Percentiles rank a stretch among this genome's conserved stretches.
Conservation (phyloP, 2,329 filamentous ascomycete genomes). For the Ceratocystis smalleyi region DNA sequence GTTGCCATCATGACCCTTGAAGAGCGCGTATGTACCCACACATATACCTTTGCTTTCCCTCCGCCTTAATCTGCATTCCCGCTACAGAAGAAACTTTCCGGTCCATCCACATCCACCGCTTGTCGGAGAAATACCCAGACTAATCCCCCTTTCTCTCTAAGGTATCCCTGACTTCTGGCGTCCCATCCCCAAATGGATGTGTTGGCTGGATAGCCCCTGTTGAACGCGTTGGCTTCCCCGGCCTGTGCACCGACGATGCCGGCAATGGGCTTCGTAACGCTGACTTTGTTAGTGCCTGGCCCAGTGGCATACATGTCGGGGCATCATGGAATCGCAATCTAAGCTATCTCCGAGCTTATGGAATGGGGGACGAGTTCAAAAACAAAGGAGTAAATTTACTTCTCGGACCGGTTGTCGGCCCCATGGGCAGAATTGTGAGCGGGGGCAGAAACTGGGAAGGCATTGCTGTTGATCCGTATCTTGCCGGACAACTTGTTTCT, state of each 20-base stretch:
- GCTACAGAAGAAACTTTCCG: neutral
- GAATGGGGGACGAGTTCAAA: constrained; percentile 62
- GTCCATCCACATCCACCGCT: too few relatives aligned
- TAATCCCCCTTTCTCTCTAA: constrained; percentile 17
- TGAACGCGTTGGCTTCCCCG: constrained; percentile 27
- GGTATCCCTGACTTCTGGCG: constrained; percentile 60
- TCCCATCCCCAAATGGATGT: constrained; percentile 38
- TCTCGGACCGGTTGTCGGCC: constrained; percentile 60
- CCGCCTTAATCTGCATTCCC: neutral
- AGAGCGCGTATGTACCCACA: constrained; percentile 43
- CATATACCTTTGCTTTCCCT: neutral
- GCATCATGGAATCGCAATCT: constrained; percentile 55
- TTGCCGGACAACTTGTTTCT: constrained; percentile 35
- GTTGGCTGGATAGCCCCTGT: constrained; percentile 31
- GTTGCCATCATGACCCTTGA: constrained; percentile 57
- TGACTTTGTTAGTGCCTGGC: constrained; percentile 33
- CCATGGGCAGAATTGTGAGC: constrained; percentile 43
- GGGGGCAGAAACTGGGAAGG: constrained; percentile 53
- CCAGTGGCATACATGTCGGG: constrained; percentile 46
- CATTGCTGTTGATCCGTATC: constrained; percentile 38
- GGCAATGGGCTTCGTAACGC: constrained; percentile 29
- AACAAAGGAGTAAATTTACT: constrained; percentile 65
- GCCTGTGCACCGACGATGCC: constrained; percentile 32
- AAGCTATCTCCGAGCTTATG: constrained; percentile 49
- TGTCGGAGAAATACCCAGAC: neutral